These are phyloP conservation scores for Xylaria scruposa DNA, from an alignment of 495 filamentous ascomycete species.

Conservation along the genomic window DNA sequence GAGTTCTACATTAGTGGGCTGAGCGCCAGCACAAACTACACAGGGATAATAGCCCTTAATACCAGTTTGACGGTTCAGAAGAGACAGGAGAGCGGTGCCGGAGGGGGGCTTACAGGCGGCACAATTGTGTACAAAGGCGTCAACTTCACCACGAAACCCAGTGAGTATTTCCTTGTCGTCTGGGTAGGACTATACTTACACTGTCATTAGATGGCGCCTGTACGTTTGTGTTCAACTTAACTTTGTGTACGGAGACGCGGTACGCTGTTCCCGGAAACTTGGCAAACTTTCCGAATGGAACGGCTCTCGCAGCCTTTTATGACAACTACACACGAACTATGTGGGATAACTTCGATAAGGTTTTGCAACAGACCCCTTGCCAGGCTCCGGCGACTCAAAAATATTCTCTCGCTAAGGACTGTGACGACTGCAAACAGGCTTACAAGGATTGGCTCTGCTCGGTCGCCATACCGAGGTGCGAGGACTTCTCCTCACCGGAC, in stretches of 20 bases:
- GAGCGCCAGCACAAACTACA: slow-evolving; percentile 71
- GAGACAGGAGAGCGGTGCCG: slow-evolving; percentile 55
- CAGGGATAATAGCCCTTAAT: slow-evolving; percentile 70
- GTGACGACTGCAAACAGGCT: slow-evolving; percentile 74
- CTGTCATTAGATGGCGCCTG: slow-evolving; percentile 56
- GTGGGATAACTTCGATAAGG: slow-evolving; percentile 79
- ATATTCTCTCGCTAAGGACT: slow-evolving; percentile 82
- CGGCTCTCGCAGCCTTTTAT: slow-evolving; percentile 68
- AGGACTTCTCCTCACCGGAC: slow-evolving; percentile 69
- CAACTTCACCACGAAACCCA: slow-evolving; percentile 76
- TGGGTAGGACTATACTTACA: slow-evolving; percentile 28
- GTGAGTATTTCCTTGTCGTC: slow-evolving; percentile 54
- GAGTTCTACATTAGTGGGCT: slow-evolving; percentile 84
- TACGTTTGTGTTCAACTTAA: slow-evolving; percentile 79
- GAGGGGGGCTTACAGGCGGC: slow-evolving; percentile 63
- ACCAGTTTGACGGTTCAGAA: slow-evolving; percentile 57
- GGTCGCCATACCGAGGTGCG: slow-evolving; percentile 89
- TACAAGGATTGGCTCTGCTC: slow-evolving; percentile 96
- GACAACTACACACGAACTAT: slow-evolving; percentile 65
- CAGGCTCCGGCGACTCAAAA: slow-evolving; percentile 67
- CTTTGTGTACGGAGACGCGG: slow-evolving; percentile 83
- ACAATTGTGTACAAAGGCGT: slow-evolving; percentile 72
- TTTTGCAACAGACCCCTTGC: slow-evolving; percentile 84
- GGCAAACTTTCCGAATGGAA: slow-evolving; percentile 53
- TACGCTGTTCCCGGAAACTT: slow-evolving; percentile 90